phyloP scores from a whole-genome alignment of 1,284 basidiomycete genomes.

The Salmacisia buchloeana region DNA sequence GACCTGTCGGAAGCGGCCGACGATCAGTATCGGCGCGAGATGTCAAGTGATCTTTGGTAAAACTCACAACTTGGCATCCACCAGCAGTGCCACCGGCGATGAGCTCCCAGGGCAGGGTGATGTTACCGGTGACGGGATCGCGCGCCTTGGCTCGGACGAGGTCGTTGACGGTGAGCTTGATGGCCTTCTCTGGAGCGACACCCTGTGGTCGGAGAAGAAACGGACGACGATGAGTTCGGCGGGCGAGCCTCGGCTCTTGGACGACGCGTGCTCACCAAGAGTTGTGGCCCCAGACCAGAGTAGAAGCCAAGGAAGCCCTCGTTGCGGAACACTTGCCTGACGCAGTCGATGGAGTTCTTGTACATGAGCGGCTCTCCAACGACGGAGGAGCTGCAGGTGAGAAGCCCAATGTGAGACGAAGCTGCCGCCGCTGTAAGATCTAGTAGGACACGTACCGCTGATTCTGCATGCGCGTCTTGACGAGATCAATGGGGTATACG shows the following conservation, averaged over 20 bases:
- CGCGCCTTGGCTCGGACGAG: conserved; percentile 74
- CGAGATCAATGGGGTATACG: conserved; percentile 89
- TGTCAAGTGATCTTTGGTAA: background rate
- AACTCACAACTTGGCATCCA: conserved; percentile 89
- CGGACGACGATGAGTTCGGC: no score
- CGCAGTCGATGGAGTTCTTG: conserved; percentile 65
- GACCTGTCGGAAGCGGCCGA: conserved; percentile 58
- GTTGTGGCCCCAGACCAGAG: conserved; percentile 87
- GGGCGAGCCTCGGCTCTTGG: no score
- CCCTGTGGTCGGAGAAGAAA: no score
- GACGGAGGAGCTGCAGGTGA: conserved; percentile 23
- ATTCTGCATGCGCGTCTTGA: conserved; percentile 87
- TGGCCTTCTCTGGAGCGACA: conserved; percentile 96
- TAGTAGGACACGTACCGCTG: conserved; percentile 55
- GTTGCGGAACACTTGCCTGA: conserved; percentile 85
- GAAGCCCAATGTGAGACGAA: background rate
- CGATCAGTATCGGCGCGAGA: background rate
- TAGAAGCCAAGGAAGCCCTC: conserved; percentile 93
- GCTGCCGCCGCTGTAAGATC: background rate
- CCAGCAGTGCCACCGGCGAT: conserved; percentile 87
- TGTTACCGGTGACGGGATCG: conserved; percentile 90
- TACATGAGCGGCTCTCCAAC: conserved; percentile 49
- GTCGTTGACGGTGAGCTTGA: conserved; percentile 91
- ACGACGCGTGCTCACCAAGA: conserved; percentile 62
- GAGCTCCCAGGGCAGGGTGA: conserved; percentile 78